Evolutionary conservation across 768 basidiomycete genomes (phyloP).

Genomic region (Phlebiopsis gigantea): DNA sequence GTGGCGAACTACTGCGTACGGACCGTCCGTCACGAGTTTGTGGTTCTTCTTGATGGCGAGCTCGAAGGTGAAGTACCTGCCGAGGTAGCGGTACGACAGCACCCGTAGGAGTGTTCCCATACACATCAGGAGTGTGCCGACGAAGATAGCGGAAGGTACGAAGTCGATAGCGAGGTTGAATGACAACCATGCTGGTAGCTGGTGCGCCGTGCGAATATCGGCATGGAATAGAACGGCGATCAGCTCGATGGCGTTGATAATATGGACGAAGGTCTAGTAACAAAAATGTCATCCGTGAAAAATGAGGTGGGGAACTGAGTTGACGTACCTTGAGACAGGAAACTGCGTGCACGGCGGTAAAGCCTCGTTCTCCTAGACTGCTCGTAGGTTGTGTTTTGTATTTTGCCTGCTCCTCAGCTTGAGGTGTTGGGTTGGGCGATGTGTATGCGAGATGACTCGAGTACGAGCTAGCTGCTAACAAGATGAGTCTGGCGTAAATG

Average conservation of each 20-base stretch:
- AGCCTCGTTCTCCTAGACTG: not conserved
- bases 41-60: conserved; percentile 21
- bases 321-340: not conserved
- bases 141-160: not conserved
- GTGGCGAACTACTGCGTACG: conserved; percentile 26
- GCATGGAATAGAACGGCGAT: not conserved
- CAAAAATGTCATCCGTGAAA: not conserved
- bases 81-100: conserved; percentile 21
- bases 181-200: not conserved
- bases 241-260: not conserved
- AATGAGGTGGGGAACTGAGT: not conserved
- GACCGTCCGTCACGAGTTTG: conserved; percentile 22
- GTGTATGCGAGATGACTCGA: not conserved
- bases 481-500: not conserved
- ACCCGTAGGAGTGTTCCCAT: conserved; percentile 1
- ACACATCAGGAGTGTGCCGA: not conserved
- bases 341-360: not conserved
- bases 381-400: not conserved
- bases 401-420: not conserved
- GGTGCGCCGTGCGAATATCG: not conserved
- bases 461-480: not conserved
- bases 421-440: not conserved
- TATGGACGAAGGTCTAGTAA: not conserved
- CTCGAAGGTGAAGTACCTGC: conserved; percentile 24
- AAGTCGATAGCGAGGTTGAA: not conserved